Base-by-base conservation (phyloP, 2,329 filamentous ascomycete species). In the Xylaria hypoxylon region DNA sequence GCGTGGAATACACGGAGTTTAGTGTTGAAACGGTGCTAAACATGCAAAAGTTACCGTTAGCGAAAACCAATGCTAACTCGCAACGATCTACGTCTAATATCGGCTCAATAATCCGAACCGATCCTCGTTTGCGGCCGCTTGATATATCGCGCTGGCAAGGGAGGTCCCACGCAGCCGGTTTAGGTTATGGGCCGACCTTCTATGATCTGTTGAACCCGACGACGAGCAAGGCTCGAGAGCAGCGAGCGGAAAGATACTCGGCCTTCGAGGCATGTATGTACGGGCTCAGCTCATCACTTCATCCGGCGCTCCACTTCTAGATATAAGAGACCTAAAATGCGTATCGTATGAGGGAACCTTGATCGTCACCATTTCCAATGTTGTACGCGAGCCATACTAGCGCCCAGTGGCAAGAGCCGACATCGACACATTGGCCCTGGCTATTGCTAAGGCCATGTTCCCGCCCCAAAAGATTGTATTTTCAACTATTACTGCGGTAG, bases 241-340 rank as follows among this genome's bases (percentile, higher is more conserved):
- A 2, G 67, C 67, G 24, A 61, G 26, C 10, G 63, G 67, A 2
- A 40, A 58, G 2, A 31, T 51, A 3, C 51, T 60, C 15, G 62
- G 66, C 11, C 48, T 58, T 17, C 59, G 66, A 26, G 59, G 59
- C 47, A 24, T 40, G n/a, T 68, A 65, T n/a, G 42, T 44, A 4
- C 62, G 24, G 26, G 50, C 45, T 15, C 66, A 68, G 35, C 55
- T 68, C 4, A 57, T 5, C 7, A 52, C 11, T 22, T 11, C 17
- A 3, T 51, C 66, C 2, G 66, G 66, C 8, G 15, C 15, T n/a
- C 66, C 62, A 24, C 55, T 68, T 15, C 26, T 68, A 0, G 62
- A 68, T 19, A 68, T 68, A 3, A 50, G 55, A 5, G 66, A 68
- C 47, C 59, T 68, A 13, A 68, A 61, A 52, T 68, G 66, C 17